phyloP scores from a whole-genome alignment of 1,284 basidiomycete genomes.

The Apiotrichum gamsii region DNA sequence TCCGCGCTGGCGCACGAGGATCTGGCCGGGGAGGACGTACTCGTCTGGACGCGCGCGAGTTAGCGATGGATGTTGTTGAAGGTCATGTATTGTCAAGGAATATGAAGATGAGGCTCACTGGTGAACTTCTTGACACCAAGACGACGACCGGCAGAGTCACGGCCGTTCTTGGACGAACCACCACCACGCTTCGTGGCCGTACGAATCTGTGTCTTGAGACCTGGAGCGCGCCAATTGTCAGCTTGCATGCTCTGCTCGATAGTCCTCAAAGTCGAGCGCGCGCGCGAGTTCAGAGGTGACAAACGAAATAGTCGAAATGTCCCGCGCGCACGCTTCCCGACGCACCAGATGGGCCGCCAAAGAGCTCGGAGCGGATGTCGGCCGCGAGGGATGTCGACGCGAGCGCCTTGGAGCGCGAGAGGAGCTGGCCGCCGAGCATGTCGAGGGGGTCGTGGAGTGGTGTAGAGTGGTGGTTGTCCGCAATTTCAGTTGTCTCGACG shows the following conservation, averaged over 20 bases:
- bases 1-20: constrained; percentile 86
- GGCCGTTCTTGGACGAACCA: constrained; percentile 82
- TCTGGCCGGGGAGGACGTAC: constrained; percentile 82
- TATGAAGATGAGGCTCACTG: constrained; percentile 53
- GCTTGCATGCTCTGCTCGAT: neutral
- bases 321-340: neutral
- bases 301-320: too few relatives aligned
- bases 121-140: constrained; percentile 91
- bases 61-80: neutral
- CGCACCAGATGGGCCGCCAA: constrained; percentile 37
- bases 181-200: constrained; percentile 92
- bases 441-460: constrained; percentile 1
- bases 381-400: constrained; percentile 18
- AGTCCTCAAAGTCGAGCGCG: too few relatives aligned
- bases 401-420: constrained; percentile 22
- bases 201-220: constrained; percentile 56
- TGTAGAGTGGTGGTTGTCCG: neutral
- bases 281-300: too few relatives aligned
- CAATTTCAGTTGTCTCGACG: too few relatives aligned
- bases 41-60: constrained; percentile 55
- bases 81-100: neutral
- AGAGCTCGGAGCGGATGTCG: constrained; percentile 31
- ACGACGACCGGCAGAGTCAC: constrained; percentile 82
- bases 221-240: too few relatives aligned
- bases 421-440: constrained; percentile 21